Percentiles rank a stretch among this genome's conserved stretches.
These are phyloP conservation scores for Aquanectria penicillioides DNA, from an alignment of 2,329 filamentous ascomycete genomes.

Conservation along the genomic window DNA sequence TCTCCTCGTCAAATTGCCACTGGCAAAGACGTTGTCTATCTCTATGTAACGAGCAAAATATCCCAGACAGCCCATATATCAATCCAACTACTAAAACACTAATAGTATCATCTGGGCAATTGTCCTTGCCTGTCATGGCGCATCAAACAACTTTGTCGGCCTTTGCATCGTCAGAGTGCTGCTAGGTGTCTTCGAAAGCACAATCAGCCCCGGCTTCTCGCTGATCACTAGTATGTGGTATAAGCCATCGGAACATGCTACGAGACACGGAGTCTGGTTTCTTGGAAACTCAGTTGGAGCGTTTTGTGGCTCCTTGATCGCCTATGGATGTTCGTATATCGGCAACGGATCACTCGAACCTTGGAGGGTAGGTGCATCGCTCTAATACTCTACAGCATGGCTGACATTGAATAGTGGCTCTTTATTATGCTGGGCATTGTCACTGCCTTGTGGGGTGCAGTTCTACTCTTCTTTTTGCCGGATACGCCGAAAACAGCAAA, in stretches of 20 bases:
- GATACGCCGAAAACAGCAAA: not conserved
- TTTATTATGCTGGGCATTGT: slow-evolving; percentile 3
- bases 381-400: not conserved
- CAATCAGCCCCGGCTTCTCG: not conserved
- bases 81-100: too few species aligned
- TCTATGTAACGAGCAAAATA: too few species aligned
- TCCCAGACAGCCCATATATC: too few species aligned
- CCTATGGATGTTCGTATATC: not conserved
- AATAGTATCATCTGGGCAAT: not conserved
- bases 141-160: not conserved
- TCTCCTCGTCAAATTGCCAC: not conserved
- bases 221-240: not conserved
- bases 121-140: not conserved
- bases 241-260: not conserved
- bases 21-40: not conserved
- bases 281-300: not conserved
- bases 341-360: not conserved
- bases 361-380: not conserved
- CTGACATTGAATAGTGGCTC: not conserved
- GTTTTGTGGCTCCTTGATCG: not conserved
- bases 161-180: not conserved
- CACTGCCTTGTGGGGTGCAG: not conserved
- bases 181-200: not conserved
- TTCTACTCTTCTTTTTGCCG: not conserved
- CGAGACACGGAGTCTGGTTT: slow-evolving; percentile 4